These are phyloP conservation scores for Sporobolus alterniflorus DNA, from an alignment of 202 grass and related monocot species.

Conservation along the genomic window DNA sequence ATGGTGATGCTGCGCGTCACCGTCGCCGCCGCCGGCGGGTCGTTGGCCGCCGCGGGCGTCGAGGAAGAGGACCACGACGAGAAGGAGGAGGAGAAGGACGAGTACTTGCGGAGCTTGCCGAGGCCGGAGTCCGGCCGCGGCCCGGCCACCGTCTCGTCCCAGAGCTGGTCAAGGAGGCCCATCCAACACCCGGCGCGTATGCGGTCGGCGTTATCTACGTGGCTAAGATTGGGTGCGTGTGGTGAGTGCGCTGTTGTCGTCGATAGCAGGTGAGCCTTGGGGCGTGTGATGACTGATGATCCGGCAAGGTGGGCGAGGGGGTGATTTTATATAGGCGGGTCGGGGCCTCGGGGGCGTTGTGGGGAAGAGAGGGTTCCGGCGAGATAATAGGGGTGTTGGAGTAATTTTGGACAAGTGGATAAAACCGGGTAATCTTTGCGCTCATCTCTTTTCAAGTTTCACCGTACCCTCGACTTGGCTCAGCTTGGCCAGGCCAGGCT, in stretches of 20 bases:
- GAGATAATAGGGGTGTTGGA: conserved; percentile 10
- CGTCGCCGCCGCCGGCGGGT: background rate
- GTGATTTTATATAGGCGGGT: too few species aligned
- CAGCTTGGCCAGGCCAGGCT: background rate
- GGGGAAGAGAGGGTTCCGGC: background rate
- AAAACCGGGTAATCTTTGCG: background rate
- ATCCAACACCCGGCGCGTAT: background rate
- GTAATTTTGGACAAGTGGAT: conserved; percentile 34
- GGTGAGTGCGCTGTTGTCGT: background rate
- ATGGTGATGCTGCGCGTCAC: conserved; percentile 64
- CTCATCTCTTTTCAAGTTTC: background rate
- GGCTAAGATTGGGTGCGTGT: too few species aligned
- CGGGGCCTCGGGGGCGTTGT: too few species aligned
- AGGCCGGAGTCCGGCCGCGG: conserved; percentile 79
- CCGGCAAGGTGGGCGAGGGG: too few species aligned
- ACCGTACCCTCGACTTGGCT: background rate
- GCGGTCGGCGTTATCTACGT: background rate
- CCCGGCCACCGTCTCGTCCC: conserved; percentile 95
- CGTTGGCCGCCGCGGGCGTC: background rate
- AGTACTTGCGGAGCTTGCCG: conserved; percentile 75
- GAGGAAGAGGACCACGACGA: too few species aligned
- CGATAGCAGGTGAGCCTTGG: background rate
- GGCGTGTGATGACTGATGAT: background rate
- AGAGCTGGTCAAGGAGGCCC: conserved; percentile 84
- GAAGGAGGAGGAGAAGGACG: conserved; percentile 59